Percentiles rank a stretch among this genome's conserved stretches.
These are phyloP conservation scores for Pseudogymnoascus pannorum DNA, from an alignment of 2,329 filamentous ascomycete genomes.

Conservation along the genomic window DNA sequence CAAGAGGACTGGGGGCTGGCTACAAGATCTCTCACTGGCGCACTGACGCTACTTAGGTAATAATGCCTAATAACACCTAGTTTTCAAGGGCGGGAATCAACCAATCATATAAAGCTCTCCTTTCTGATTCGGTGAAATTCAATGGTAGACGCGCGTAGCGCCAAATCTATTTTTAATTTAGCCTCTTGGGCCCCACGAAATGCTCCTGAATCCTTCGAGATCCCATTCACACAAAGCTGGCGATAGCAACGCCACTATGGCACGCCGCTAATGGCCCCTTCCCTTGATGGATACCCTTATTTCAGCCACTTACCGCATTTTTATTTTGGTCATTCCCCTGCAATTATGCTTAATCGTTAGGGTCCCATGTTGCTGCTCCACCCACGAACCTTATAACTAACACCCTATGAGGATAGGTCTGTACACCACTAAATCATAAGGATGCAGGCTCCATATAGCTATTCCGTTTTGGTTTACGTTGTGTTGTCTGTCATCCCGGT, in stretches of 20 bases:
- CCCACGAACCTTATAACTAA: not conserved
- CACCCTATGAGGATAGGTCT: not conserved
- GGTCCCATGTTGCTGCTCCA: not conserved
- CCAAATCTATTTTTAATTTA: not conserved
- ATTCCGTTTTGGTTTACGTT: not conserved
- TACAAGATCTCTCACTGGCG: not conserved
- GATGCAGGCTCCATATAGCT: not conserved
- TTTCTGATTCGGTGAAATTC: not conserved
- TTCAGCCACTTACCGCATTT: not conserved
- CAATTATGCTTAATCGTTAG: not conserved
- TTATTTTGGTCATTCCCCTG: not conserved
- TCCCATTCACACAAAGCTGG: not conserved
- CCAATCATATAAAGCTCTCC: not conserved
- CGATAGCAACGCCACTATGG: not conserved
- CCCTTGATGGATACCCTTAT: not conserved
- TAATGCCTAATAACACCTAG: not conserved
- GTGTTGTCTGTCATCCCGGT: not conserved
- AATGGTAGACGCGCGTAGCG: not conserved
- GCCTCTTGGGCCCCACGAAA: not conserved
- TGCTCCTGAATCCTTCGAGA: constrained; percentile 1
- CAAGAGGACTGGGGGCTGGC: not conserved
- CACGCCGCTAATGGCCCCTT: not conserved
- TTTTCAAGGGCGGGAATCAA: not conserved
- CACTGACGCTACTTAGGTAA: not conserved
- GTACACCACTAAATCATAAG: not conserved